phyloP scores from a whole-genome alignment of 2,329 filamentous ascomycete genomes.

The Cladosporium halotolerans region DNA sequence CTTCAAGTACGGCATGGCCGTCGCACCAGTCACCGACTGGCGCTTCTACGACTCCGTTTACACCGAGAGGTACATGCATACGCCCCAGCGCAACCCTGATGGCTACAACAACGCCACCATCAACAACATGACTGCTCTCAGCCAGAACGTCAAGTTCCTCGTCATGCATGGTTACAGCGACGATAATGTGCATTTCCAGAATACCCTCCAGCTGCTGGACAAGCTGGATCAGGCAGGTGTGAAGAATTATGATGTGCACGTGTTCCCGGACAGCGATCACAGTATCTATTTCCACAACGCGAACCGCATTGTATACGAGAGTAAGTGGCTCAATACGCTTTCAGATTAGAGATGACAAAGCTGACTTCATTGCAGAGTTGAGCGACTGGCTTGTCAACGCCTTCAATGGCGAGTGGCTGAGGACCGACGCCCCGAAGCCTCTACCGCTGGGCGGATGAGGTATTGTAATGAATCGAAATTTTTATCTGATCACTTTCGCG shows the following conservation, averaged over 20 bases:
- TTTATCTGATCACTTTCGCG: no score
- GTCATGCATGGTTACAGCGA: slow-evolving; percentile 96
- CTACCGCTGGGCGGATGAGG: slow-evolving; percentile 13
- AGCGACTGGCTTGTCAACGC: slow-evolving; percentile 92
- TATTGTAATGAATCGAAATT: background rate
- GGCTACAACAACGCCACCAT: slow-evolving; percentile 76
- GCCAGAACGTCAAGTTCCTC: slow-evolving; percentile 76
- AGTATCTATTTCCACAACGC: slow-evolving; percentile 92
- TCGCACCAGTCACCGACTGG: slow-evolving; percentile 98
- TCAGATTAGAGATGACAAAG: background rate
- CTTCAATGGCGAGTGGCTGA: slow-evolving; percentile 92
- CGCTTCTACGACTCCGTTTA: slow-evolving; percentile 89
- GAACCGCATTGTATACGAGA: slow-evolving; percentile 84
- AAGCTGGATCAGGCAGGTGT: slow-evolving; percentile 73
- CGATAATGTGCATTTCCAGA: slow-evolving; percentile 97
- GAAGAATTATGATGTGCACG: slow-evolving; percentile 92
- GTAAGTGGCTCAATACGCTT: slow-evolving; percentile 49
- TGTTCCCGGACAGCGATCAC: slow-evolving; percentile 95
- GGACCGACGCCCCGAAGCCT: slow-evolving; percentile 49
- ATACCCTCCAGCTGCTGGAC: slow-evolving; percentile 81
- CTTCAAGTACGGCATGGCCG: slow-evolving; percentile 95
- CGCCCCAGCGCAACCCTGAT: slow-evolving; percentile 68
- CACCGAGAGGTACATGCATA: slow-evolving; percentile 96
- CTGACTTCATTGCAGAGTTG: slow-evolving; percentile 50
- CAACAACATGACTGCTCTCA: slow-evolving; percentile 65